Evolutionary conservation across 108 stramenopile species (phyloP), one percentile per base, ranked within the genome.

Genomic region (Mayamaea pseudoterrestris): DNA sequence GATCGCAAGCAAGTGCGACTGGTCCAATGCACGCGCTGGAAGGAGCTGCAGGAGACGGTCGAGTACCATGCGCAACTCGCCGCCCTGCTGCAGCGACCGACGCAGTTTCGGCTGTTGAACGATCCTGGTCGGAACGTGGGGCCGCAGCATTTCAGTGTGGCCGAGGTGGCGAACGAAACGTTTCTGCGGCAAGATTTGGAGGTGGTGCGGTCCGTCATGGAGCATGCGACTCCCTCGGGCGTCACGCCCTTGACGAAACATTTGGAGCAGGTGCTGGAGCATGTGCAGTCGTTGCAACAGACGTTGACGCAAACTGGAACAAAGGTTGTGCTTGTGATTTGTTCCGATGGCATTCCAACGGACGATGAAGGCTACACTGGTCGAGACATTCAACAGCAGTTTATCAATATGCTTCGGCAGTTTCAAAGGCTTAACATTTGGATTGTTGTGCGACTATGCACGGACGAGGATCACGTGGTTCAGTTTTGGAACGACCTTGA

Each of bases 361-460:
- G 81, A 95, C 45, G 47, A 59, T 9, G 44, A 43, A 29, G 83
- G 83, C 4, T 30, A 49, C n/a, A 39, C 60, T 16, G 44, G 51
- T 7, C 30, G 40, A 41, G 27, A 44, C 41, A 30, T 47, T 20
- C 23, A 37, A 18, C 28, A 28, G 8, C 59, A 69, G 37, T 82
- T 81, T 45, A 50, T 66, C 6, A 41, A 65, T 20, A 67, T 71
- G 0, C 65, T 94, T 35, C 55, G 71, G 12, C 53, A 63, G 1
- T 53, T 91, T 22, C 78, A 83, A 29, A 78, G 77, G 5, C 59
- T 90, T 3, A 88, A 88, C 0, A 73, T 88, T 7, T 88, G 85
- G 85, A 37, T 90, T 0, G 88, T 90, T 0, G 63, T 94, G 37
- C 68, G 89, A n/a, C 74, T 94, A 7, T 94, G 93, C 65, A 87